Conservation (phyloP, 2,329 filamentous ascomycete species). For the Bipolaris sorokiniana region DNA sequence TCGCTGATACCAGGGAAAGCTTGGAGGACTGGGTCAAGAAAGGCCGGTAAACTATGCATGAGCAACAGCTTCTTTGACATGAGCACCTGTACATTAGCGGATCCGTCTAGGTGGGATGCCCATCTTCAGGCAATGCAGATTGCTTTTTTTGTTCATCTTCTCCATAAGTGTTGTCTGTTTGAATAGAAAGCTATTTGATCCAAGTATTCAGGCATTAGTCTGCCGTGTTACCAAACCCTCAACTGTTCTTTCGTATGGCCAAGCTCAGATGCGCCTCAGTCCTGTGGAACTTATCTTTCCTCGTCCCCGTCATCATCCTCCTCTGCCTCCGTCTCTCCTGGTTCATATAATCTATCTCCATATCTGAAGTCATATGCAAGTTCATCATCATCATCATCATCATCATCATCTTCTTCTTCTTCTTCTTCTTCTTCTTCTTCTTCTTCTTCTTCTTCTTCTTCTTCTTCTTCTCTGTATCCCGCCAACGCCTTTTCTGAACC, state of each 20-base stretch:
- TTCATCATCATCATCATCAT: no score
- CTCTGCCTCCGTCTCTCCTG: no score
- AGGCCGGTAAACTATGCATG: conserved; percentile 67
- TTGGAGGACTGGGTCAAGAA: conserved; percentile 92
- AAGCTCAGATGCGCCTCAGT: background rate
- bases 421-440: background rate
- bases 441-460: background rate
- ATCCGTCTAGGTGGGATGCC: conserved; percentile 10
- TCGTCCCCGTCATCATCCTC: no score
- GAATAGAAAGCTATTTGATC: background rate
- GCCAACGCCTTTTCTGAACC: background rate
- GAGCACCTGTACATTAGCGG: conserved; percentile 27
- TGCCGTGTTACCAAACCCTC: background rate
- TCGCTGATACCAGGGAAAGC: conserved; percentile 74
- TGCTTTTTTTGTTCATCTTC: conserved; percentile 1
- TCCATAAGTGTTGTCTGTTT: background rate
- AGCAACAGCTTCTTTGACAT: conserved; percentile 13
- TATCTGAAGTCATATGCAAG: no score
- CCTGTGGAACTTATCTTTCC: background rate
- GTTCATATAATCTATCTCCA: no score
- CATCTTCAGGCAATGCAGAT: conserved; percentile 9
- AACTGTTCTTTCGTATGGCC: background rate
- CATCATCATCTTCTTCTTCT: no score
- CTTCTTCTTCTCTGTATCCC: background rate
- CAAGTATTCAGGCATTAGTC: background rate